Percentiles rank a stretch among this genome's conserved stretches.
Evolutionary conservation across 257 asterid genomes (phyloP).

Genomic region (Marsdenia floribunda): DNA sequence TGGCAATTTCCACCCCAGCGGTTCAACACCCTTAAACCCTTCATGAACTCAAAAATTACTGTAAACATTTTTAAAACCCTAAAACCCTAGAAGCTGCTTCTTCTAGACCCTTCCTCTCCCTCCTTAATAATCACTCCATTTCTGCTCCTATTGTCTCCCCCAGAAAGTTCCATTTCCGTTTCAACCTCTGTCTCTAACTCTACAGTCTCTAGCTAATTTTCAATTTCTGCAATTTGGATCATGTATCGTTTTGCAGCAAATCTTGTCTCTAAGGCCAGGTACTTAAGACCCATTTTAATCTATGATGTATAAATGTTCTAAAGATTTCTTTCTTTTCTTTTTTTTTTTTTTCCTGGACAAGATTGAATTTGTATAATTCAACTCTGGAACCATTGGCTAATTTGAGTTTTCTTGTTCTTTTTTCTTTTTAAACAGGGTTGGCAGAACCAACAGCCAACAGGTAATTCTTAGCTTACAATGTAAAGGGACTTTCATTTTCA

Average conservation of each 20-base stretch:
- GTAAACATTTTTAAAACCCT: background rate
- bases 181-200: background rate
- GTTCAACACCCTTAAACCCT: conserved; percentile 22
- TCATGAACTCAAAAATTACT: background rate
- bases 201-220: background rate
- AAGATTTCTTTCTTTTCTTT: background rate
- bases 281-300: background rate
- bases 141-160: background rate
- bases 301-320: background rate
- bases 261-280: conserved; percentile 76
- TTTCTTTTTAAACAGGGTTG: conserved; percentile 27
- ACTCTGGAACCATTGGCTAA: background rate
- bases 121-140: conserved; percentile 16
- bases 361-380: background rate
- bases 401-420: background rate
- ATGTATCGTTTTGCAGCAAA: conserved; percentile 88
- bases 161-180: background rate
- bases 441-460: conserved; percentile 32
- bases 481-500: no score
- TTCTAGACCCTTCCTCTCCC: conserved; percentile 65
- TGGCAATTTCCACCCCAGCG: background rate
- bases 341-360: background rate
- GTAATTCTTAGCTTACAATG: conserved; percentile 16
- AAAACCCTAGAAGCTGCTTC: conserved; percentile 40
- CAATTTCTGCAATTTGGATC: background rate